Percentiles rank a stretch among this genome's conserved stretches.
These are phyloP conservation scores for Alternaria burnsii DNA, from an alignment of 2,329 filamentous ascomycete species.

Conservation along the genomic window DNA sequence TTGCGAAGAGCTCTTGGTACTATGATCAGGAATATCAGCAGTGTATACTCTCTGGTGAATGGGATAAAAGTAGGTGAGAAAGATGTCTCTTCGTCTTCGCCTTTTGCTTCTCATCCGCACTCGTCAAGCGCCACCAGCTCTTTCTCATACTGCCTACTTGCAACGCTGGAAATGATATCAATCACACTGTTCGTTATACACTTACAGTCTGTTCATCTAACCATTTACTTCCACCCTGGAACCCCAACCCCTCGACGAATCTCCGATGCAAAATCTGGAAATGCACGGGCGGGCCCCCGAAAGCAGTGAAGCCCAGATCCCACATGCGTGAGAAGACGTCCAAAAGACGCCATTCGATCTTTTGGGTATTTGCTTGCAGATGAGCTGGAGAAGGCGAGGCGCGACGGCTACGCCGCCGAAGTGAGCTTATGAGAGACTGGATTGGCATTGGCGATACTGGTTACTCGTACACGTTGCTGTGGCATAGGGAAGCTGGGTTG, in stretches of 20 bases:
- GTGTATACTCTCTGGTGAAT: background rate
- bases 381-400: conserved; percentile 11
- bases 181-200: background rate
- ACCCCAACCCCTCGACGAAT: conserved; percentile 63
- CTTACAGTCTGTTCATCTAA: conserved; percentile 72
- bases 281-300: conserved; percentile 74
- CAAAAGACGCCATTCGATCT: conserved; percentile 32
- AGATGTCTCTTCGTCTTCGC: background rate
- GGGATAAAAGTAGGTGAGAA: too few species aligned
- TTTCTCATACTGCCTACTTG: background rate
- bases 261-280: conserved; percentile 71
- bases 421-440: conserved; percentile 32
- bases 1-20: conserved; percentile 77
- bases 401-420: conserved; percentile 24
- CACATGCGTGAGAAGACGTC: conserved; percentile 53
- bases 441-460: conserved; percentile 20
- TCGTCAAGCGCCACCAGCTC: background rate
- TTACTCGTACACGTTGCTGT: background rate
- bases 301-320: conserved; percentile 71
- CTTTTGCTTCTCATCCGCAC: background rate
- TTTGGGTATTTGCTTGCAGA: conserved; percentile 27
- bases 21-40: conserved; percentile 36
- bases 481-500: background rate
- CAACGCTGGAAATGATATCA: background rate
- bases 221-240: conserved; percentile 65